Evolutionary conservation across 1,139 yeast genomes (phyloP).

Genomic region (Candida albicans): DNA sequence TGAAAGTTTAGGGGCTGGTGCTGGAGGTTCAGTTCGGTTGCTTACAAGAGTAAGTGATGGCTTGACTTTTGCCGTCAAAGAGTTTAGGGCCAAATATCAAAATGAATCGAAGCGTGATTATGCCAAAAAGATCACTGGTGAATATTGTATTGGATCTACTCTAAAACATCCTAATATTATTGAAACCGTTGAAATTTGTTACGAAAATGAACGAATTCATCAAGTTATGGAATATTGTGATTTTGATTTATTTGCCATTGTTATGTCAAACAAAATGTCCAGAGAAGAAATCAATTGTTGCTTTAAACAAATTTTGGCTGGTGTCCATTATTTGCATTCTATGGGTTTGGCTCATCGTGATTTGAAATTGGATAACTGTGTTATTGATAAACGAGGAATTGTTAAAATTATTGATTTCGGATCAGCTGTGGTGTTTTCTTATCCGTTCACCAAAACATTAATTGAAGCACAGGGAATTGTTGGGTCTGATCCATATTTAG

Average conservation of each 20-base stretch:
- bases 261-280: conserved; percentile 92
- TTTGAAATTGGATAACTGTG: conserved; percentile 90
- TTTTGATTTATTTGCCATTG: conserved; percentile 89
- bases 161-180: conserved; percentile 88
- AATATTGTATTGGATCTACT: conserved; percentile 91
- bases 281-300: conserved; percentile 86
- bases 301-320: conserved; percentile 80
- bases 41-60: conserved; percentile 69
- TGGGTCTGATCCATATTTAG: conserved; percentile 91
- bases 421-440: conserved; percentile 88
- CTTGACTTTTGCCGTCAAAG: conserved; percentile 85
- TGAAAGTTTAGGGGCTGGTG: conserved; percentile 91
- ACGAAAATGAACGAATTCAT: conserved; percentile 81
- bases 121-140: conserved; percentile 92
- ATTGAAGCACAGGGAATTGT: conserved; percentile 89
- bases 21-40: conserved; percentile 88
- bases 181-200: conserved; percentile 86
- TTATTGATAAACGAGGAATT: conserved; percentile 79
- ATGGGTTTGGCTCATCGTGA: conserved; percentile 92
- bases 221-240: conserved; percentile 97
- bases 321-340: conserved; percentile 80
- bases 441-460: conserved; percentile 79
- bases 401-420: conserved; percentile 93
- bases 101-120: conserved; percentile 83
- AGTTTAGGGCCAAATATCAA: conserved; percentile 75